Conservation (phyloP, 805 yeast species). For the Metschnikowia proteae region DNA sequence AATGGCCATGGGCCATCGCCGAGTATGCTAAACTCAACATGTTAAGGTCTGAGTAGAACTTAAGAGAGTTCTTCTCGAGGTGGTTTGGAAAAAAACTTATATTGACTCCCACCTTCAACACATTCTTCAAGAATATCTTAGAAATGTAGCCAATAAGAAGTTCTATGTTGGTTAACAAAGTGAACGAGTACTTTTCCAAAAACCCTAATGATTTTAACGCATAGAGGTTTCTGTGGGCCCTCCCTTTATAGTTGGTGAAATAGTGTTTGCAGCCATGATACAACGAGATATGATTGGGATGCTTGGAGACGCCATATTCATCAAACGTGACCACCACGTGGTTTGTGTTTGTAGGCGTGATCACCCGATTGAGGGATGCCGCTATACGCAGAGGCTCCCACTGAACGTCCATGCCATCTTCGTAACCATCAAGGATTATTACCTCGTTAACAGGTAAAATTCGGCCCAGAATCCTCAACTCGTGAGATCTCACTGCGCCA, state of each 20-base stretch:
- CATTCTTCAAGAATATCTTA: conserved; percentile 26
- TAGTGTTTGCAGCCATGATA: conserved; percentile 46
- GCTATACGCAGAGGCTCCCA: conserved; percentile 58
- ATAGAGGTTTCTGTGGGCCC: conserved; percentile 18
- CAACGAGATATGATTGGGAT: conserved; percentile 78
- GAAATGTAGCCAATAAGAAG: conserved; percentile 38
- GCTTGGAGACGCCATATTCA: conserved; percentile 74
- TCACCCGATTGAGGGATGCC: conserved; percentile 29
- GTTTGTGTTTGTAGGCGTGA: conserved; percentile 14
- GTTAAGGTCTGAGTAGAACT: conserved; percentile 33
- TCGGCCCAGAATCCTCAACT: conserved; percentile 52
- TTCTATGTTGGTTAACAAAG: conserved; percentile 40
- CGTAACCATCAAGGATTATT: conserved; percentile 40
- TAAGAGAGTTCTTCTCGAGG: conserved; percentile 22
- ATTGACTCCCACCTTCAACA: conserved; percentile 34
- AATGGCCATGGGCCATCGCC: conserved; percentile 80
- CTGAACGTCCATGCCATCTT: conserved; percentile 61
- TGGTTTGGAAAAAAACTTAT: conserved; percentile 31
- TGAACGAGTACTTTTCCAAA: conserved; percentile 49
- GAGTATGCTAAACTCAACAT: conserved; percentile 46
- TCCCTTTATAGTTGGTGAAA: conserved; percentile 16
- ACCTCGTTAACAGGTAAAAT: conserved; percentile 52
- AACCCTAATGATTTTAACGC: conserved; percentile 35
- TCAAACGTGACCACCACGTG: conserved; percentile 72
- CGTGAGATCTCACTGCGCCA: conserved; percentile 60